Conservation (phyloP, 1,139 yeast genomes). For the Yamadazyma diddensiae region DNA sequence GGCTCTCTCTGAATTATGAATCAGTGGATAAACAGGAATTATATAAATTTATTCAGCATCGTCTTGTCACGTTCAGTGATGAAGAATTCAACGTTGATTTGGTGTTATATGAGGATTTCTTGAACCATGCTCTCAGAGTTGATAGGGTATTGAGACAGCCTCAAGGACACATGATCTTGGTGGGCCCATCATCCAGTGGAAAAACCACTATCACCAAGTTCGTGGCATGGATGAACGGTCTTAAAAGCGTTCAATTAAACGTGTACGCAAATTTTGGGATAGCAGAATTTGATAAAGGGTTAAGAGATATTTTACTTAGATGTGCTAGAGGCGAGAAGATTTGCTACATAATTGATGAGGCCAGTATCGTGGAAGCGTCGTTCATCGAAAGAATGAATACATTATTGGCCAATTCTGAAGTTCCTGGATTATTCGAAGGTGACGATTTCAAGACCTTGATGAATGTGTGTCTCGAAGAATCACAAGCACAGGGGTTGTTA, state of each 20-base stretch:
- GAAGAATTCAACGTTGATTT: slow-evolving; percentile 66
- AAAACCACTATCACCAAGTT: slow-evolving; percentile 74
- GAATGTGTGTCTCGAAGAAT: slow-evolving; percentile 55
- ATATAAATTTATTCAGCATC: slow-evolving; percentile 53
- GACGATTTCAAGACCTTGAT: slow-evolving; percentile 61
- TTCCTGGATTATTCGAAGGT: slow-evolving; percentile 85
- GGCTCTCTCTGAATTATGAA: slow-evolving; percentile 67
- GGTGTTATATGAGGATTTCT: slow-evolving; percentile 65
- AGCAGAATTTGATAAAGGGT: slow-evolving; percentile 62
- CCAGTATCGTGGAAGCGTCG: slow-evolving; percentile 70
- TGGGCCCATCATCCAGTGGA: slow-evolving; percentile 87
- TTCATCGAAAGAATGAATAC: slow-evolving; percentile 93
- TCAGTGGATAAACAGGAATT: slow-evolving; percentile 54
- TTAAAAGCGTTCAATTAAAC: slow-evolving; percentile 56
- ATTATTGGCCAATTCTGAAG: slow-evolving; percentile 84
- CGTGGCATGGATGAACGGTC: slow-evolving; percentile 91
- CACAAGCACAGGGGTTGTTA: slow-evolving; percentile 58
- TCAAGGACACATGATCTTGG: slow-evolving; percentile 86
- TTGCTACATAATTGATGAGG: slow-evolving; percentile 79
- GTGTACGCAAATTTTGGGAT: slow-evolving; percentile 56
- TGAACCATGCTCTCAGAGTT: slow-evolving; percentile 74
- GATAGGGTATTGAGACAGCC: slow-evolving; percentile 82
- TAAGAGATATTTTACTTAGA: slow-evolving; percentile 50
- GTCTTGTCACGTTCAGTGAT: slow-evolving; percentile 72
- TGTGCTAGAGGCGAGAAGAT: slow-evolving; percentile 57